Percentiles rank a stretch among this genome's conserved stretches.
phyloP scores from a whole-genome alignment of 257 asterid species.

The Rhazya stricta region DNA sequence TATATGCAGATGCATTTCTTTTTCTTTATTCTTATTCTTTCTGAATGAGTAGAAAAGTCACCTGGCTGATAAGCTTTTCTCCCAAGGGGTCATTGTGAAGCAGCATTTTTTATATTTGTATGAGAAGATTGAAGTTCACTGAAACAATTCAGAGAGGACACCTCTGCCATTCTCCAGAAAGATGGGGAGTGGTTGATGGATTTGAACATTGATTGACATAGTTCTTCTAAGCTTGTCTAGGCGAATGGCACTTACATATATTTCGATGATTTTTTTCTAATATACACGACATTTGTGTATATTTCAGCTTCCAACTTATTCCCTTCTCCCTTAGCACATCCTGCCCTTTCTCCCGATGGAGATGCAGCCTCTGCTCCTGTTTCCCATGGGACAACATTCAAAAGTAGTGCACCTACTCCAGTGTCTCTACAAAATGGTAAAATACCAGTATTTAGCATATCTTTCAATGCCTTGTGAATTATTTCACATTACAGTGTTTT shows the following conservation, averaged over 20 bases:
- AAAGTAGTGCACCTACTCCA: constrained; percentile 35
- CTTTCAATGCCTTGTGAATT: background rate
- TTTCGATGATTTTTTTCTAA: background rate
- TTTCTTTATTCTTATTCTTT: background rate
- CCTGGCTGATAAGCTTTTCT: background rate
- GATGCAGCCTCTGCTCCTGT: constrained; percentile 31
- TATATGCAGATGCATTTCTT: background rate
- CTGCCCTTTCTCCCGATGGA: constrained; percentile 32
- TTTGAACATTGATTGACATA: too few relatives aligned
- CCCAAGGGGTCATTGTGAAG: background rate
- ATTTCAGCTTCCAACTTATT: constrained; percentile 25
- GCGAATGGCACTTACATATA: background rate
- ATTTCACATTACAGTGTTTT: constrained; percentile 14
- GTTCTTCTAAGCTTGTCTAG: background rate
- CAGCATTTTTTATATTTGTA: background rate
- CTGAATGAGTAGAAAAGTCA: background rate
- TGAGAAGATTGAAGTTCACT: background rate
- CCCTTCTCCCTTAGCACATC: constrained; percentile 24
- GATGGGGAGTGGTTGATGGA: background rate
- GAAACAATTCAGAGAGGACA: background rate
- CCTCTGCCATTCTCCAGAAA: background rate
- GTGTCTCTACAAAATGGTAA: constrained; percentile 43
- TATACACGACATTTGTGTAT: constrained; percentile 4
- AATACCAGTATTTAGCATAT: background rate
- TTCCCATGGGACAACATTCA: constrained; percentile 22